Evolutionary conservation across 1,284 basidiomycete species (phyloP).

Genomic region (Rhodotorula sp.): DNA sequence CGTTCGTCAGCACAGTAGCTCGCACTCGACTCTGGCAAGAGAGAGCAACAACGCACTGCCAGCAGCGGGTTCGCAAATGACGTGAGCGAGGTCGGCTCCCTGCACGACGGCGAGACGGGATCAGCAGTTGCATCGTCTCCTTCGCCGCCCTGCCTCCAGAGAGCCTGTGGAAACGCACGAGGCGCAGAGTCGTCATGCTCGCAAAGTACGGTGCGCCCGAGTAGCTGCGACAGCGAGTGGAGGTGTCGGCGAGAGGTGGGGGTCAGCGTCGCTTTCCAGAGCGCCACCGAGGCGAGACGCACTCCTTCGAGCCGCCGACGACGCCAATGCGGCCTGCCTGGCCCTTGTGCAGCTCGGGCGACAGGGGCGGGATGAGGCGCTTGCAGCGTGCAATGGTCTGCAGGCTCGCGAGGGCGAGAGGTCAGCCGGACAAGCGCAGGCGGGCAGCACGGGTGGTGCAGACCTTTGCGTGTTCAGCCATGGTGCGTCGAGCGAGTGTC

Average conservation of each 20-base stretch:
- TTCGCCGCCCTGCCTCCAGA: background rate
- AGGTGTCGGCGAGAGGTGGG: background rate
- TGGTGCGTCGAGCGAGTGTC: conserved; percentile 2
- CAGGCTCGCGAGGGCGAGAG: background rate
- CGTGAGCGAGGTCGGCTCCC: conserved; percentile 94
- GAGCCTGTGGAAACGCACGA: conserved; percentile 56
- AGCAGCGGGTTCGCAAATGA: conserved; percentile 83
- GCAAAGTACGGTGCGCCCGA: conserved; percentile 96
- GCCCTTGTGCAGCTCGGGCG: conserved; percentile 86
- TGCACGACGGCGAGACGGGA: conserved; percentile 46
- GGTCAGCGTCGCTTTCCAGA: background rate
- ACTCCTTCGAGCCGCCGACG: conserved; percentile 90
- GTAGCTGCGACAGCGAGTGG: conserved; percentile 57
- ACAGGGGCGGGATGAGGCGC: conserved; percentile 77
- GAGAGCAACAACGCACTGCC: conserved; percentile 22
- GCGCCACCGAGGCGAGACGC: conserved; percentile 38
- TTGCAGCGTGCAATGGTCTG: conserved; percentile 67
- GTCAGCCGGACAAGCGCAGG: background rate
- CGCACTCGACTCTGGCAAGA: background rate
- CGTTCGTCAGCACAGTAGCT: conserved; percentile 47
- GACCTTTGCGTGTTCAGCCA: conserved; percentile 24
- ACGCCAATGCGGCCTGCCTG: conserved; percentile 93
- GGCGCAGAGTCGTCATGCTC: conserved; percentile 78
- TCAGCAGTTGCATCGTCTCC: background rate
- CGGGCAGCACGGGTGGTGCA: background rate